phyloP scores from a whole-genome alignment of 148 eudicot species.

The Heliamphora exappendiculata region DNA sequence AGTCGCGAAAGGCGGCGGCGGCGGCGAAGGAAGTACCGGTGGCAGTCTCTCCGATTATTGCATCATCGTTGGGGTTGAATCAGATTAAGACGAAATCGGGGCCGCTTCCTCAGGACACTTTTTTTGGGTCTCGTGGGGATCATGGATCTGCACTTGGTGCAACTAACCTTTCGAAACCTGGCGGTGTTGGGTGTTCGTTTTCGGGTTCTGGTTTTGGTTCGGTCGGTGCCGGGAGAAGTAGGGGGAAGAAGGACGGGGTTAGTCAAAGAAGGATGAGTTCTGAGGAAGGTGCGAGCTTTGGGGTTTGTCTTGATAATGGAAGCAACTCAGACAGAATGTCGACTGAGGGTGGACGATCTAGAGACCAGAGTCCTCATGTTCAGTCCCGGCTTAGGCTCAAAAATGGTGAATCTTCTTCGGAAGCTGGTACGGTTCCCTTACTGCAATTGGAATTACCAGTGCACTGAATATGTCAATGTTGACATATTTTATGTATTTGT shows the following conservation, averaged over 20 bases:
- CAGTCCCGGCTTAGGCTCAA: slow-evolving; percentile 56
- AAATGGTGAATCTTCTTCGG: slow-evolving; percentile 49
- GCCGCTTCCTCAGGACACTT: slow-evolving; percentile 94
- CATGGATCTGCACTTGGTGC: slow-evolving; percentile 51
- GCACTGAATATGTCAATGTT: too few relatives aligned
- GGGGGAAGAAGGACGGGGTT: slow-evolving; percentile 31
- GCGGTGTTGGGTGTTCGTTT: slow-evolving; percentile 19
- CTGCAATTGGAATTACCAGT: neutral
- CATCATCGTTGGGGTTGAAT: slow-evolving; percentile 85
- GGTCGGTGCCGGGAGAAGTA: too few relatives aligned
- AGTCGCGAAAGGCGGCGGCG: too few relatives aligned
- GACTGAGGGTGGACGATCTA: slow-evolving; percentile 43
- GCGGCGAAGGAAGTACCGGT: too few relatives aligned
- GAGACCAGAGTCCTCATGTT: slow-evolving; percentile 43
- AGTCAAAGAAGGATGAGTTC: slow-evolving; percentile 22
- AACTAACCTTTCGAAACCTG: slow-evolving; percentile 65
- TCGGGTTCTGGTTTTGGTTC: slow-evolving; percentile 17
- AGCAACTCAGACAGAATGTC: slow-evolving; percentile 53
- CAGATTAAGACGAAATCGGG: slow-evolving; percentile 97
- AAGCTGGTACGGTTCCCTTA: slow-evolving; percentile 41
- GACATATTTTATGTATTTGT: too few relatives aligned
- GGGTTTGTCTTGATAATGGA: slow-evolving; percentile 34
- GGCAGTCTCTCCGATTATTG: slow-evolving; percentile 79
- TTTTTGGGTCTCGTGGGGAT: slow-evolving; percentile 59
- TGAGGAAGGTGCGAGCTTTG: slow-evolving; percentile 39